Evolutionary conservation across 2,329 filamentous ascomycete genomes (phyloP), one percentile per base, ranked within the genome.

Genomic region (Hymenoscyphus occultus): DNA sequence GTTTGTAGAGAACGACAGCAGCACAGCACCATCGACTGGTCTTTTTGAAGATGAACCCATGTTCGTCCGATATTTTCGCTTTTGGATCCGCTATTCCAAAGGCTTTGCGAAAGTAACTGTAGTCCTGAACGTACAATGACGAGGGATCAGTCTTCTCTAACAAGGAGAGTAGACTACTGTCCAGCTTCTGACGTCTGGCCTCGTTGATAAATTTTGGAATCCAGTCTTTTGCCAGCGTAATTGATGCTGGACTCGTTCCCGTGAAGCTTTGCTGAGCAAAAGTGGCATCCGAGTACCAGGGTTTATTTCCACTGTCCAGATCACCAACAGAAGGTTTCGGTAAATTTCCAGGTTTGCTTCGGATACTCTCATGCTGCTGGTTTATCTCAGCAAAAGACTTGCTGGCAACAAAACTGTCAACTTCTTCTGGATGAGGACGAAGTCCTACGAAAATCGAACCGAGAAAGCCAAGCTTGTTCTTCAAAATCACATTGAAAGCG

Each of bases 1-100:
- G 75, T 56, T 80, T 75, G 66, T 80, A 82, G 9, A 83, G 72
- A 1, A 71, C 76, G 3, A 83, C 79, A 0, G 80, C 69, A 1
- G 79, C 79, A 61, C 77, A 79, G 0, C 62, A 66, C 56, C 58
- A 72, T 48, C 69, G 68, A 32, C 65, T 56, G 28, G 28, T 40
- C 31, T 7, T 59, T 45, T 39, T 68, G 13, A 62, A 51, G 19
- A 51, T 51, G 7, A 10, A 22, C 3, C 45, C 45, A 22, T 51
- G 65, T n/a, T 70, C 66, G 16, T 71, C 62, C 1, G 67, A 66
- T 14, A 62, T 66, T 9, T 64, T 48, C 12, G 32, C 39, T 19
- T 60, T 54, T 51, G 56, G 62, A 14, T 51, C 57, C 19, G 31
- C 48, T 39, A 56, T 45, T 6, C 59, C 45, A 40, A 68, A 56